Evolutionary conservation across 768 basidiomycete genomes (phyloP).

Genomic region (Cubamyces sp.): DNA sequence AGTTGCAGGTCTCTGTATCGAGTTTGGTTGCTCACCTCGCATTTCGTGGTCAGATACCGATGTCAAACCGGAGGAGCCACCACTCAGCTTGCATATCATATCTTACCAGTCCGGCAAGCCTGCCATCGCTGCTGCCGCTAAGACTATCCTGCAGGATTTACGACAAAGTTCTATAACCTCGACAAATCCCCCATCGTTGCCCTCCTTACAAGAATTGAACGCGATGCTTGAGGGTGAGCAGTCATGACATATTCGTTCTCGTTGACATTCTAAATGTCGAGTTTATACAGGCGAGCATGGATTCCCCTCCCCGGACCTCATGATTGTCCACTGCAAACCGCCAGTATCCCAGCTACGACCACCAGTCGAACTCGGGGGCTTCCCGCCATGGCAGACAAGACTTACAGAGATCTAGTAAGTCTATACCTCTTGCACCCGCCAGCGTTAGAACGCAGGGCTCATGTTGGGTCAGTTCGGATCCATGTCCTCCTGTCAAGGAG

Average conservation of each 20-base stretch:
- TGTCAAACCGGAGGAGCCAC: conserved; percentile 5
- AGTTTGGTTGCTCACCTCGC: background rate
- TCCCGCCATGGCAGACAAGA: conserved; percentile 86
- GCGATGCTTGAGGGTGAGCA: conserved; percentile 60
- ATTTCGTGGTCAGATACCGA: background rate
- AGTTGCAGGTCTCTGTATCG: conserved; percentile 3
- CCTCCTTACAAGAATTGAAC: conserved; percentile 47
- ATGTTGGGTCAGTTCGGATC: conserved; percentile 27
- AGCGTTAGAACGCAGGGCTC: background rate
- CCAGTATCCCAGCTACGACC: conserved; percentile 40
- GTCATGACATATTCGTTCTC: background rate
- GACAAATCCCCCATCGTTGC: background rate
- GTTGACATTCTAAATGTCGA: background rate
- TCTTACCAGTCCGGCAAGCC: conserved; percentile 67
- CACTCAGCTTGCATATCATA: conserved; percentile 56
- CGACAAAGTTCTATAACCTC: conserved; percentile 14
- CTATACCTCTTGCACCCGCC: background rate
- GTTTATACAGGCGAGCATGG: conserved; percentile 48
- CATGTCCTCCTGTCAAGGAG: conserved; percentile 6
- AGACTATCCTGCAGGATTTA: conserved; percentile 42
- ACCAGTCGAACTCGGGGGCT: conserved; percentile 71
- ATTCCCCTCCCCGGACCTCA: conserved; percentile 72
- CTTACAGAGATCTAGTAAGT: conserved; percentile 81
- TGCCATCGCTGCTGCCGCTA: conserved; percentile 61
- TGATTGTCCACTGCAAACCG: conserved; percentile 69